These are phyloP conservation scores for Boeremia exigua DNA, from an alignment of 2,329 filamentous ascomycete genomes.

Conservation along the genomic window DNA sequence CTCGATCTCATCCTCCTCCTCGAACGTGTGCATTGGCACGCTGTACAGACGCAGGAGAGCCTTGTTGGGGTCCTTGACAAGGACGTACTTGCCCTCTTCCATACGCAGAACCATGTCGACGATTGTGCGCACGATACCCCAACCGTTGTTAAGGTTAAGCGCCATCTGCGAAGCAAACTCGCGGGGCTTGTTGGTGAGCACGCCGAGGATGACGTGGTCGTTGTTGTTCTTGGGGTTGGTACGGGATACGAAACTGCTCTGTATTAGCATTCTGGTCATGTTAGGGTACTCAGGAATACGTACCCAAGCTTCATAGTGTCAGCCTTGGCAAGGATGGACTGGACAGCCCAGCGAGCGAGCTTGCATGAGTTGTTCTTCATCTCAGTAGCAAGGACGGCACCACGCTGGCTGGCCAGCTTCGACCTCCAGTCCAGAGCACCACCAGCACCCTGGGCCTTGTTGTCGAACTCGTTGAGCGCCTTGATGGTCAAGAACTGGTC, in stretches of 20 bases:
- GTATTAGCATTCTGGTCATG: slow-evolving; percentile 11
- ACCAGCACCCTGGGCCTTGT: slow-evolving; percentile 93
- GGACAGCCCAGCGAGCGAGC: slow-evolving; percentile 95
- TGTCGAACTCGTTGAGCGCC: slow-evolving; percentile 98
- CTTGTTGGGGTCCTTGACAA: slow-evolving; percentile 94
- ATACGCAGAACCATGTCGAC: slow-evolving; percentile 88
- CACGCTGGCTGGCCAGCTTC: slow-evolving; percentile 92
- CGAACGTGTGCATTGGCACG: slow-evolving; percentile 85
- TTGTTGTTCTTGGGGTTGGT: slow-evolving; percentile 90
- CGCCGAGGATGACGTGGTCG: slow-evolving; percentile 93
- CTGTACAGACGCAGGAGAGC: slow-evolving; percentile 90
- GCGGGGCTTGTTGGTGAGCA: slow-evolving; percentile 95
- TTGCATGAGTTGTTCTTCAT: slow-evolving; percentile 99
- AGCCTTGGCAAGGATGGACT: slow-evolving; percentile 95
- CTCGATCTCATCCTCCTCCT: slow-evolving; percentile 84
- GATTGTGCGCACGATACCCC: slow-evolving; percentile 98
- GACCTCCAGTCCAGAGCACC: slow-evolving; percentile 96
- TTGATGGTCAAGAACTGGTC: slow-evolving; percentile 92
- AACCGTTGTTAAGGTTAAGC: slow-evolving; percentile 93
- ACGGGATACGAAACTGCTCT: slow-evolving; percentile 87
- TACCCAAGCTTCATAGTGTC: slow-evolving; percentile 98
- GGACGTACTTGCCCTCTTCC: slow-evolving; percentile 80
- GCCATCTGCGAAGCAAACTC: slow-evolving; percentile 99
- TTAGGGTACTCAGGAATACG: slow-evolving; percentile 43
- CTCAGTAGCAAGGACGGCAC: slow-evolving; percentile 96